phyloP scores from a whole-genome alignment of 2,329 filamentous ascomycete species.

The Coccinonectria pachysandricola region DNA sequence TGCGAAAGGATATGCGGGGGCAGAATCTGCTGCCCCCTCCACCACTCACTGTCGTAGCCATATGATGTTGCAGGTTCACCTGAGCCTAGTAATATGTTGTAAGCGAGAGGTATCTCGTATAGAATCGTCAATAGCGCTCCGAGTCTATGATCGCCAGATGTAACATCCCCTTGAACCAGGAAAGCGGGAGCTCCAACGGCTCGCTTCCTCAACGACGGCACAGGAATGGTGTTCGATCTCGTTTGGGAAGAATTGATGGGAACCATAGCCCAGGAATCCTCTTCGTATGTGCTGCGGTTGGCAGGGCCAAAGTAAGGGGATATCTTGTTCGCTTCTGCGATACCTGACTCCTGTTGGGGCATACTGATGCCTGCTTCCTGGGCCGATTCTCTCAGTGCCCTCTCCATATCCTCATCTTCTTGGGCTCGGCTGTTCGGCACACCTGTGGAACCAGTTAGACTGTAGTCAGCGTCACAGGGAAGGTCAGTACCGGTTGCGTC shows the following conservation, averaged over 20 bases:
- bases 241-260: conserved; percentile 23
- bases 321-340: conserved; percentile 30
- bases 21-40: conserved; percentile 45
- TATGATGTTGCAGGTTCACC: conserved; percentile 36
- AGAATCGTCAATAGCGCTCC: conserved; percentile 48
- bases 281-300: conserved; percentile 44
- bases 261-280: conserved; percentile 50
- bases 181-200: conserved; percentile 37
- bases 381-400: conserved; percentile 46
- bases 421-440: conserved; percentile 28
- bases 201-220: conserved; percentile 35
- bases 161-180: conserved; percentile 28
- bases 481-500: conserved; percentile 30
- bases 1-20: conserved; percentile 26
- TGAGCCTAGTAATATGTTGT: conserved; percentile 42
- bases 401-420: conserved; percentile 46
- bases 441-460: conserved; percentile 23
- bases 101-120: conserved; percentile 47
- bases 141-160: conserved; percentile 31
- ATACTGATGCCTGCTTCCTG: conserved; percentile 37
- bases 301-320: conserved; percentile 49
- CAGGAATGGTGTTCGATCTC: conserved; percentile 9
- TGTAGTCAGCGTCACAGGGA: conserved; percentile 6
- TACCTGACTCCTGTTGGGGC: conserved; percentile 39
- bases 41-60: conserved; percentile 49